These are phyloP conservation scores for Candida dendrica DNA, from an alignment of 805 yeast species.

Conservation along the genomic window DNA sequence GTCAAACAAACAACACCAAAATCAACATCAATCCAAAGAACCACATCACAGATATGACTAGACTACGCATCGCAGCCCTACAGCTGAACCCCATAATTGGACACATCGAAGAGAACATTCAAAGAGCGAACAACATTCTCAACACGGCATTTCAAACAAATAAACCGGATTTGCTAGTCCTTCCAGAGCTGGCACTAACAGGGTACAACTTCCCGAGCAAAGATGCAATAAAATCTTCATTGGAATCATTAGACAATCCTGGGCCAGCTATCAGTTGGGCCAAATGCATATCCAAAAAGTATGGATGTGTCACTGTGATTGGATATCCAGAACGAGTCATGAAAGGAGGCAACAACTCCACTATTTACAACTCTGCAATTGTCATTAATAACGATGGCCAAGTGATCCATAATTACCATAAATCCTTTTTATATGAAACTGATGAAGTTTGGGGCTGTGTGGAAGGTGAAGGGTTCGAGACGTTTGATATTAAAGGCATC, in stretches of 20 bases:
- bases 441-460: slow-evolving; percentile 77
- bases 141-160: slow-evolving; percentile 15
- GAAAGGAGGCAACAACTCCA: slow-evolving; percentile 1
- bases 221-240: slow-evolving; percentile 45
- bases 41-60: slow-evolving; percentile 25
- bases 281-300: slow-evolving; percentile 36
- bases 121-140: slow-evolving; percentile 32
- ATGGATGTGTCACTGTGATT: slow-evolving; percentile 58
- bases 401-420: slow-evolving; percentile 60
- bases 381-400: slow-evolving; percentile 55
- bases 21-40: background rate
- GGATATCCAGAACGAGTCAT: slow-evolving; percentile 77
- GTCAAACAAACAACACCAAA: background rate
- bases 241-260: slow-evolving; percentile 35
- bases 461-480: slow-evolving; percentile 55
- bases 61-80: slow-evolving; percentile 52
- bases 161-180: slow-evolving; percentile 57
- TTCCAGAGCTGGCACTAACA: slow-evolving; percentile 81
- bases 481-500: slow-evolving; percentile 31
- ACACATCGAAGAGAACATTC: slow-evolving; percentile 44
- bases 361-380: slow-evolving; percentile 64
- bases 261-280: slow-evolving; percentile 57
- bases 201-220: slow-evolving; percentile 64
- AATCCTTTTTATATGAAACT: slow-evolving; percentile 67
- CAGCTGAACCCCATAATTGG: slow-evolving; percentile 67